phyloP scores from a whole-genome alignment of 2,329 filamentous ascomycete genomes.

The Cytospora schulzeri region DNA sequence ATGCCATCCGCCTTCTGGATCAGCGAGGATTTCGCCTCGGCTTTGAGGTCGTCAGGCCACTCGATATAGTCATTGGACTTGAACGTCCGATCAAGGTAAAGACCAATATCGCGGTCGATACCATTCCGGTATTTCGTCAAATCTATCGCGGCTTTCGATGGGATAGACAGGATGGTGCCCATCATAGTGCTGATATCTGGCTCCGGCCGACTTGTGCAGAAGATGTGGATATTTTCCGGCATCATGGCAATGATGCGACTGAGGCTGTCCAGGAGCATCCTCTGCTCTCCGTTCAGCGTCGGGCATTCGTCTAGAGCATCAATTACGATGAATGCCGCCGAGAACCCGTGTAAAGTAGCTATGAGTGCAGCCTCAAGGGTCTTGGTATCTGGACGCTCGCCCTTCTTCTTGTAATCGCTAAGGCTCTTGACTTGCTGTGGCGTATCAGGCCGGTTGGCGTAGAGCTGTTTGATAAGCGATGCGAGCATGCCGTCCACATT shows the following conservation, averaged over 20 bases:
- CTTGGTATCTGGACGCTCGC: slow-evolving; percentile 4
- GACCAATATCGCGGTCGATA: not conserved
- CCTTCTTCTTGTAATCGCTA: not conserved
- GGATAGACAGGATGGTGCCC: not conserved
- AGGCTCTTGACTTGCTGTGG: not conserved
- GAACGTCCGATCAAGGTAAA: not conserved
- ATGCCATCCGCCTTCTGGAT: not conserved
- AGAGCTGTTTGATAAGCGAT: slow-evolving; percentile 28
- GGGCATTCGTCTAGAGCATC: slow-evolving; percentile 4
- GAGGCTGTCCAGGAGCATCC: not conserved
- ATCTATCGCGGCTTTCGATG: not conserved
- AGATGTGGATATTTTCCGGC: not conserved
- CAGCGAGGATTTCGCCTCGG: not conserved
- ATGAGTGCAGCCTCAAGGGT: not conserved
- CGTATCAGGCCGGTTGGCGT: not conserved
- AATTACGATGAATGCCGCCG: not conserved
- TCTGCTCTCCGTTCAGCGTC: not conserved
- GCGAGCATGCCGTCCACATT: slow-evolving; percentile 27
- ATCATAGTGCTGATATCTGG: not conserved
- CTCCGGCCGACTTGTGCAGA: slow-evolving; percentile 2
- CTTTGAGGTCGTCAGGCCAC: not conserved
- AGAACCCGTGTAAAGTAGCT: not conserved
- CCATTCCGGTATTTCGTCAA: too few relatives aligned
- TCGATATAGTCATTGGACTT: not conserved
- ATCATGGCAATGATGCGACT: not conserved